Evolutionary conservation across 2,329 filamentous ascomycete species (phyloP).

Genomic region (Penicillium nordicum): DNA sequence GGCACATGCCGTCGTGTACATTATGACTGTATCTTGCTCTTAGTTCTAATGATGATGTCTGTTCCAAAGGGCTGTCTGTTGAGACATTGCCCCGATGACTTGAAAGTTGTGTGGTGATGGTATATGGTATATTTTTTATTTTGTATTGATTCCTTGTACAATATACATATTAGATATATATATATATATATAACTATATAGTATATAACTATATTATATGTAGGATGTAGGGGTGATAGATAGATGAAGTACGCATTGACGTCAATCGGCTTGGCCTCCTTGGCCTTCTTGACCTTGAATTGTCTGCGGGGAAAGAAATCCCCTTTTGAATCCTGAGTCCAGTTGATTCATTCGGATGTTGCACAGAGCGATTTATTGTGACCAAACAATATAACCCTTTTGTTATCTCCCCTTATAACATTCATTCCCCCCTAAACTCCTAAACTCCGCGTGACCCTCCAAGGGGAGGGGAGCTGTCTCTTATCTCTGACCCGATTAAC

Average conservation of each 20-base stretch:
- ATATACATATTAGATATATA: too few relatives aligned
- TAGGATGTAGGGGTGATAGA: neutral
- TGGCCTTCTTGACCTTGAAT: neutral
- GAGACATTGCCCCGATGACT: slow-evolving; percentile 9
- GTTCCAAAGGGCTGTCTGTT: slow-evolving; percentile 12
- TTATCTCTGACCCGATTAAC: neutral
- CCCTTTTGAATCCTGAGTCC: too few relatives aligned
- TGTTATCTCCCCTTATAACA: neutral
- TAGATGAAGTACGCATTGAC: slow-evolving; percentile 1
- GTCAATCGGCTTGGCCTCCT: neutral
- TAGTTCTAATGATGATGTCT: slow-evolving; percentile 27
- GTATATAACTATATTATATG: too few relatives aligned
- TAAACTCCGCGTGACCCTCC: neutral
- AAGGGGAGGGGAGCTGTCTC: neutral
- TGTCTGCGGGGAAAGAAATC: slow-evolving; percentile 4
- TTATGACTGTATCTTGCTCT: slow-evolving; percentile 22
- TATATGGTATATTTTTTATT: neutral
- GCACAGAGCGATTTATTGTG: slow-evolving; percentile 1
- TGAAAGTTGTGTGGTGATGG: neutral
- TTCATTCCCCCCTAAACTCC: neutral
- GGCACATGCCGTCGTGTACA: slow-evolving; percentile 21
- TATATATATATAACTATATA: too few relatives aligned
- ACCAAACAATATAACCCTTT: neutral
- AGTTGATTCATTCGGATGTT: neutral
- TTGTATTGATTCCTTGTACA: too few relatives aligned